These are phyloP conservation scores for Fusarium annulatum DNA, from an alignment of 2,329 filamentous ascomycete genomes.

Conservation along the genomic window DNA sequence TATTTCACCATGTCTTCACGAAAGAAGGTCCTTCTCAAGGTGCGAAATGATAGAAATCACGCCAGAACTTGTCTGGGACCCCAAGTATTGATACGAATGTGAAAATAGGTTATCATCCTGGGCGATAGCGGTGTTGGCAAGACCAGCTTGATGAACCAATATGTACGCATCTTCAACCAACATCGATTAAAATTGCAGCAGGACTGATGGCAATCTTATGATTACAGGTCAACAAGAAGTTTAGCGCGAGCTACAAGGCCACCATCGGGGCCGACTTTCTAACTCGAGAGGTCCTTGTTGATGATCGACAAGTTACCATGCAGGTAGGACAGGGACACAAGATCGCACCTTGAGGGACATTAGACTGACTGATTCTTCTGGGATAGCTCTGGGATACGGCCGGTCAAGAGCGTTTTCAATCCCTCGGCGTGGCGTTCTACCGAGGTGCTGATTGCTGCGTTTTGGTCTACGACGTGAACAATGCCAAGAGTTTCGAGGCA, in stretches of 20 bases:
- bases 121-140: slow-evolving; percentile 99
- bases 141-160: slow-evolving; percentile 99
- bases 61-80: neutral
- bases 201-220: slow-evolving; percentile 20
- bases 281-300: slow-evolving; percentile 96
- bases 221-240: slow-evolving; percentile 97
- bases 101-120: slow-evolving; percentile 90
- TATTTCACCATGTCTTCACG: slow-evolving; percentile 74
- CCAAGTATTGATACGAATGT: slow-evolving; percentile 28
- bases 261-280: slow-evolving; percentile 99
- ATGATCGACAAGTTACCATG: slow-evolving; percentile 98
- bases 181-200: neutral
- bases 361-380: slow-evolving; percentile 18
- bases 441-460: slow-evolving; percentile 98
- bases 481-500: slow-evolving; percentile 98
- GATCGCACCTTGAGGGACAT: neutral
- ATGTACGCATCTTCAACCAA: slow-evolving; percentile 71
- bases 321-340: slow-evolving; percentile 69
- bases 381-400: slow-evolving; percentile 94
- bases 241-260: slow-evolving; percentile 99
- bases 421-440: slow-evolving; percentile 96
- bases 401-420: slow-evolving; percentile 97
- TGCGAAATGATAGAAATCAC: slow-evolving; percentile 51
- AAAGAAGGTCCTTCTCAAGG: slow-evolving; percentile 94
- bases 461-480: slow-evolving; percentile 98